Base-by-base conservation (phyloP, 2,329 filamentous ascomycete species). In the Ophioceras dolichostomum region DNA sequence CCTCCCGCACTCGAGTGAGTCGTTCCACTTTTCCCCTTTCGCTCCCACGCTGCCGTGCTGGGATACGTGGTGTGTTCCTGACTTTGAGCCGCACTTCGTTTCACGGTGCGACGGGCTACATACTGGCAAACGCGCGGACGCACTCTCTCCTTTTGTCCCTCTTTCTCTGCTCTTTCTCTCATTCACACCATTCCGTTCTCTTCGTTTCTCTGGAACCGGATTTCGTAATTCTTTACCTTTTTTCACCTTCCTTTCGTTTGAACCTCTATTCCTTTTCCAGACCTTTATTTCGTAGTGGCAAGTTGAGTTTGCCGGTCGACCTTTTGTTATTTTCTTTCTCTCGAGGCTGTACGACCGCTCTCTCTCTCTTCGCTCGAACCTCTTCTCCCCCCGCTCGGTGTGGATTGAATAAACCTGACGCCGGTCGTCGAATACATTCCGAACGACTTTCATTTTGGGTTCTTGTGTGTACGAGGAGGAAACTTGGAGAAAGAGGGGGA, bases 111-210 rank as follows among this genome's bases (percentile, higher is more conserved):
- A n/a, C n/a, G n/a, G n/a, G n/a, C n/a, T n/a, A n/a, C n/a, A n/a
- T n/a, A n/a, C n/a, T n/a, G n/a, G n/a, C n/a, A n/a, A n/a, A n/a
- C n/a, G n/a, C n/a, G n/a, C n/a, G n/a, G n/a, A n/a, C n/a, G n/a
- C n/a, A n/a, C n/a, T n/a, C n/a, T n/a, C n/a, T n/a, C n/a, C 33
- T 38, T 40, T 4, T 35, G 31, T 33, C 31, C 29, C 37, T 34
- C 10, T 19, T 32, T 34, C 36, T 30, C 18, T 24, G 34, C 18
- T 13, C 37, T 28, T 40, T 17, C 30, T n/a, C 30, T 20, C 30
- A 24, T 32, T 32, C 22, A n/a, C 18, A 35, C 41, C 36, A 17
- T 22, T 17, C 34, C 30, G 32, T n/a, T 24, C n/a, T 10, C 19
- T 20, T 33, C 7, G 8, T 13, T 20, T 33, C 19, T 8, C n/a